Conservation (phyloP, 1,284 basidiomycete genomes). For the Lignosus rhinocerotis region DNA sequence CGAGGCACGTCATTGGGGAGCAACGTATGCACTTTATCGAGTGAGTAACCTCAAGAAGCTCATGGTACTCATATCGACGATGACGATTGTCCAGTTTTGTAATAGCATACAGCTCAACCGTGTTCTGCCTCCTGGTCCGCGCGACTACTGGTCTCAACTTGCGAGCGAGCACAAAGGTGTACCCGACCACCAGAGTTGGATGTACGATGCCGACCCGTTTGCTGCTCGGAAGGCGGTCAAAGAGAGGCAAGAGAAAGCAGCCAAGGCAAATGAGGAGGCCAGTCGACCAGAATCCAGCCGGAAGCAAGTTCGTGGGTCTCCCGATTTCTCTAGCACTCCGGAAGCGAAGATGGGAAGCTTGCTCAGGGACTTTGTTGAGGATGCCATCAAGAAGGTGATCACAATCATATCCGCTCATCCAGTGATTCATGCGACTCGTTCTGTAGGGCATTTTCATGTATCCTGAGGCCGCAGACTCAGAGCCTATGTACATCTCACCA, state of each 20-base stretch:
- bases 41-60: conserved; percentile 47
- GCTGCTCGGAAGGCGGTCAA: conserved; percentile 68
- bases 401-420: not conserved
- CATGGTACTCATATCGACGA: not conserved
- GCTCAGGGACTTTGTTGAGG: conserved; percentile 82
- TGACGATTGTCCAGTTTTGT: conserved; percentile 56
- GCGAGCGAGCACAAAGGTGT: conserved; percentile 68
- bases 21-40: conserved; percentile 85
- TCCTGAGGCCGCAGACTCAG: conserved; percentile 51
- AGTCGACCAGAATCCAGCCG: conserved; percentile 11
- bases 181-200: conserved; percentile 78
- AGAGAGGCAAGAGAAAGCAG: conserved; percentile 59
- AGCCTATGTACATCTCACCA: conserved; percentile 47
- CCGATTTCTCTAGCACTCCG: conserved; percentile 65
- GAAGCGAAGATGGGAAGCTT: conserved; percentile 85
- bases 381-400: conserved; percentile 75
- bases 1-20: conserved; percentile 86
- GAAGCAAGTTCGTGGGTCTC: conserved; percentile 29
- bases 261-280: conserved; percentile 43
- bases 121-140: conserved; percentile 77
- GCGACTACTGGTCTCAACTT: conserved; percentile 84
- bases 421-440: not conserved
- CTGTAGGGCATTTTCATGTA: conserved; percentile 52
- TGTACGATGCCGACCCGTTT: conserved; percentile 87
- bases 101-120: conserved; percentile 78